phyloP scores from a whole-genome alignment of 2,329 filamentous ascomycete species.

The Teratosphaeria nubilosa region DNA sequence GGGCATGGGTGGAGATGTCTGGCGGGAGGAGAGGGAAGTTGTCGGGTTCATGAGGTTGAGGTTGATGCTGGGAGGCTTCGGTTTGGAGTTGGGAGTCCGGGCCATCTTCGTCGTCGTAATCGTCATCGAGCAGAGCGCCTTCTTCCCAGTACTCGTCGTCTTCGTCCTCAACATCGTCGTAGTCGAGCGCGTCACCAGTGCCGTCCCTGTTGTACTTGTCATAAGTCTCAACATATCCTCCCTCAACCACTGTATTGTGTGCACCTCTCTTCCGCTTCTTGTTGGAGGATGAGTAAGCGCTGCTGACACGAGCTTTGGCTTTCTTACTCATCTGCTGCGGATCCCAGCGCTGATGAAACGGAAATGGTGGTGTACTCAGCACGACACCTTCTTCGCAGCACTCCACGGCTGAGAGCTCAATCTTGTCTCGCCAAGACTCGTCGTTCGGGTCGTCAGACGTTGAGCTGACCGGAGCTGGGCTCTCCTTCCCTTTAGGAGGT shows the following conservation, averaged over 20 bases:
- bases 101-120: constrained; percentile 13
- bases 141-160: constrained; percentile 22
- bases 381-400: constrained; percentile 61
- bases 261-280: constrained; percentile 35
- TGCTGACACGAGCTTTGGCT: constrained; percentile 25
- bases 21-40: constrained; percentile 45
- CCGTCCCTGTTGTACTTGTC: constrained; percentile 29
- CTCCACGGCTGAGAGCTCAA: constrained; percentile 71
- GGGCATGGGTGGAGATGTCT: constrained; percentile 37
- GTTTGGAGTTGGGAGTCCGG: constrained; percentile 23
- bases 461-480: not conserved
- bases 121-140: constrained; percentile 13
- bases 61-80: constrained; percentile 1
- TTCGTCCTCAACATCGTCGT: constrained; percentile 32
- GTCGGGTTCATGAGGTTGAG: constrained; percentile 27
- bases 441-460: constrained; percentile 25
- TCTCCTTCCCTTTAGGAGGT: not conserved
- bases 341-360: constrained; percentile 80
- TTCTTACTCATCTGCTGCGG: constrained; percentile 52
- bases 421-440: constrained; percentile 62
- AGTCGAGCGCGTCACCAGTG: constrained; percentile 27
- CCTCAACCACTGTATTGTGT: constrained; percentile 39
- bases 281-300: constrained; percentile 33
- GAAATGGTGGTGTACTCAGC: constrained; percentile 72
- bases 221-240: constrained; percentile 27